These are phyloP conservation scores for Abortiporus biennis DNA, from an alignment of 1,284 basidiomycete genomes.

Conservation along the genomic window DNA sequence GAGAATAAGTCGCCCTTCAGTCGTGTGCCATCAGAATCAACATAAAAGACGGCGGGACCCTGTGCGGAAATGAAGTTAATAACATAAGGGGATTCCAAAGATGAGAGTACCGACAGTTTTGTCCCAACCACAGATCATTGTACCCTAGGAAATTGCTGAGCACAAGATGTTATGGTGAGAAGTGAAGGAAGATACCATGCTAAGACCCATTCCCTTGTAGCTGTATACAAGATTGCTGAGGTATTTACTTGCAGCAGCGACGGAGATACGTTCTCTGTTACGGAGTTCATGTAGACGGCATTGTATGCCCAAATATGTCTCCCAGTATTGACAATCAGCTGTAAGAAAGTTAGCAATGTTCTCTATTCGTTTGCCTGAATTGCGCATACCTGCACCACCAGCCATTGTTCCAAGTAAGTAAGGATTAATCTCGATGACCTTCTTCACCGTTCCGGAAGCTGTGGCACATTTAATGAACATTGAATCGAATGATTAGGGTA, in stretches of 20 bases:
- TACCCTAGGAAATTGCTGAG: no score
- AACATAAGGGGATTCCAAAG: constrained; percentile 1
- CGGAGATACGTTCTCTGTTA: constrained; percentile 96
- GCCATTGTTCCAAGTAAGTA: constrained; percentile 99
- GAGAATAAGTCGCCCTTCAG: constrained; percentile 97
- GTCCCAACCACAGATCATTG: constrained; percentile 99
- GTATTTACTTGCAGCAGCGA: constrained; percentile 97
- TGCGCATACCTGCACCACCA: constrained; percentile 83
- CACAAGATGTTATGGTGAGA: no score
- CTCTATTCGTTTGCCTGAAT: neutral
- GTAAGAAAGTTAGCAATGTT: constrained; percentile 7
- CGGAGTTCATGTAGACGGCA: constrained; percentile 96
- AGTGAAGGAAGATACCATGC: constrained; percentile 92
- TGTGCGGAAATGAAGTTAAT: constrained; percentile 24
- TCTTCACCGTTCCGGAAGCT: constrained; percentile 96
- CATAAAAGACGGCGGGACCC: constrained; percentile 97
- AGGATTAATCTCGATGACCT: constrained; percentile 99
- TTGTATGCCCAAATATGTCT: constrained; percentile 98
- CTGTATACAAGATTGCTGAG: constrained; percentile 95
- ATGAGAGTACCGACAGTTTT: constrained; percentile 69
- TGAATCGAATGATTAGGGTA: neutral
- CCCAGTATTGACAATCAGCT: constrained; percentile 96
- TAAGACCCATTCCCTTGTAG: constrained; percentile 99
- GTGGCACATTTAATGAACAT: constrained; percentile 3
- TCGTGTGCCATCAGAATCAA: constrained; percentile 95